Conservation (phyloP, 2,329 filamentous ascomycete genomes). For the Orbilia brochopaga region DNA sequence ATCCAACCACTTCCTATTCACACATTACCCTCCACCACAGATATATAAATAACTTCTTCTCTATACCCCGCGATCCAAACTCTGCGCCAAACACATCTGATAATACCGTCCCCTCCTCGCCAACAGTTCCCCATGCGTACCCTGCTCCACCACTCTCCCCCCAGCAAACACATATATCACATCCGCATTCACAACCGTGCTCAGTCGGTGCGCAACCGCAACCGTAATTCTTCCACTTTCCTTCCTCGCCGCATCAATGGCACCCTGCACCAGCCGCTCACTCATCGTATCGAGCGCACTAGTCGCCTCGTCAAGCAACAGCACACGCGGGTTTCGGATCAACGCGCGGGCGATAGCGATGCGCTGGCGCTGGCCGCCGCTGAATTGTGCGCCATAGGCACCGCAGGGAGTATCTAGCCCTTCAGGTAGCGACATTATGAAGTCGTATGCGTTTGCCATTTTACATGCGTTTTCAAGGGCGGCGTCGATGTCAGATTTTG, state of each 20-base stretch:
- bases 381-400: conserved; percentile 69
- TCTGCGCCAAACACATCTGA: conserved; percentile 52
- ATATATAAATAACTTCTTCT: too few relatives aligned
- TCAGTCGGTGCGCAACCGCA: conserved; percentile 58
- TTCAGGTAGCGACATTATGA: conserved; percentile 70
- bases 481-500: conserved; percentile 57
- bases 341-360: conserved; percentile 73
- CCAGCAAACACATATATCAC: conserved; percentile 59
- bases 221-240: conserved; percentile 63
- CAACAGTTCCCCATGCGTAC: conserved; percentile 59
- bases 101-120: conserved; percentile 54
- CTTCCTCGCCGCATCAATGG: conserved; percentile 53
- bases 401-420: conserved; percentile 73
- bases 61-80: conserved; percentile 35
- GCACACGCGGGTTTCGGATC: conserved; percentile 68
- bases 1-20: too few relatives aligned
- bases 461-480: conserved; percentile 64
- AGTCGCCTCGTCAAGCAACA: conserved; percentile 76
- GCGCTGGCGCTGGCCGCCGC: conserved; percentile 75
- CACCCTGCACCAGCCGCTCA: conserved; percentile 62
- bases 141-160: conserved; percentile 58
- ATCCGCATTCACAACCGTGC: conserved; percentile 58
- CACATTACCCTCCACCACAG: too few relatives aligned
- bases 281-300: conserved; percentile 65
- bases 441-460: conserved; percentile 73